Evolutionary conservation across 108 stramenopile species (phyloP).

Genomic region (Fistulifera pelliculosa): DNA sequence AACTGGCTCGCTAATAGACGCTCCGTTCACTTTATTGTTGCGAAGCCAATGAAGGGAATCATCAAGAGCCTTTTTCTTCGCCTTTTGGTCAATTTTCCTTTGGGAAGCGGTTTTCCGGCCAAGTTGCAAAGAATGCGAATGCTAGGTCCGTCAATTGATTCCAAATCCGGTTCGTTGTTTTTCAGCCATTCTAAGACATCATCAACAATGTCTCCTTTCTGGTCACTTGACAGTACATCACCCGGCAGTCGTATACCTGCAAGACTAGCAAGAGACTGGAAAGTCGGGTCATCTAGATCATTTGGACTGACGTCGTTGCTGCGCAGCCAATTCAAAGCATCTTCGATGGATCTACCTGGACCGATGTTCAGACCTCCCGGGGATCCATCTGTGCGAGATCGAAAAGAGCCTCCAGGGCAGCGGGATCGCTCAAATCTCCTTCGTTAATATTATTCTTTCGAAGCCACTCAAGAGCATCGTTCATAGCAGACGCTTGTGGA

Average conservation of each 20-base stretch:
- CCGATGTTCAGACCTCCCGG: not conserved
- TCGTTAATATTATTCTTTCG: conserved; percentile 22
- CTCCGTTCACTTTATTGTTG: conserved; percentile 1
- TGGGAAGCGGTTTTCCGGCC: conserved; percentile 5
- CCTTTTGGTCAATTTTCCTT: not conserved
- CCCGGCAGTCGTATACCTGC: conserved; percentile 3
- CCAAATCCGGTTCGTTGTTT: not conserved
- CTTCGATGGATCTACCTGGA: conserved; percentile 10
- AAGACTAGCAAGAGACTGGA: conserved; percentile 5
- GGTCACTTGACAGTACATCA: not conserved
- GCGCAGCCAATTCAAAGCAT: conserved; percentile 19
- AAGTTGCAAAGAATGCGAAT: conserved; percentile 5
- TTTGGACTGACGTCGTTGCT: conserved; percentile 1
- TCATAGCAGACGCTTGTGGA: conserved; percentile 1
- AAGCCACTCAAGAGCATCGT: conserved; percentile 25
- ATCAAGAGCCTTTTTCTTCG: conserved; percentile 10
- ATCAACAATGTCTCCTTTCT: conserved; percentile 4
- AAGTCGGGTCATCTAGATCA: not conserved
- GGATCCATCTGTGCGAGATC: conserved; percentile 7
- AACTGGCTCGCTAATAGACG: conserved; percentile 9
- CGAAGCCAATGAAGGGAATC: conserved; percentile 11
- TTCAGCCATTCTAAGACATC: conserved; percentile 12
- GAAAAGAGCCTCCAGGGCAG: conserved; percentile 6
- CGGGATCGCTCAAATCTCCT: conserved; percentile 4
- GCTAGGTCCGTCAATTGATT: not conserved